A percentile compares a stretch with the other conserved stretches of the same genome.
Evolutionary conservation across 495 filamentous ascomycete genomes (phyloP).

Genomic region (Penicillium roqueforti): DNA sequence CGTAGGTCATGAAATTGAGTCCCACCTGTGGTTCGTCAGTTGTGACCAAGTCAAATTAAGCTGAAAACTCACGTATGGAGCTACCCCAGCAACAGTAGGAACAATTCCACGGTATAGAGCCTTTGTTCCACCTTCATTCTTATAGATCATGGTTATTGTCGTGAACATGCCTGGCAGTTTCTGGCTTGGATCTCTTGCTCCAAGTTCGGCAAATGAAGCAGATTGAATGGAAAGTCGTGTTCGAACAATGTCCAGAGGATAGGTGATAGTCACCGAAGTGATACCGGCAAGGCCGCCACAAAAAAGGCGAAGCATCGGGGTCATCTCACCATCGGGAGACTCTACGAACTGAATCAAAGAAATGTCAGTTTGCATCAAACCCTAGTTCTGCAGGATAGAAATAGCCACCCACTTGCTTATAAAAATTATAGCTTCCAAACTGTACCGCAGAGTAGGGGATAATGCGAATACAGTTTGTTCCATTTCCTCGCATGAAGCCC

Average conservation of each 20-base stretch:
- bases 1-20: conserved; percentile 97
- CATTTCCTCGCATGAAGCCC: conserved; percentile 95
- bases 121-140: conserved; percentile 75
- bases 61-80: conserved; percentile 71
- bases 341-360: conserved; percentile 62
- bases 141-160: conserved; percentile 80
- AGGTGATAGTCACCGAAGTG: conserved; percentile 79
- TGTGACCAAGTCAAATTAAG: conserved; percentile 19
- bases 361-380: background rate
- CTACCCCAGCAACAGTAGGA: conserved; percentile 91
- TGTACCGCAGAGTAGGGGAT: conserved; percentile 97
- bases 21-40: conserved; percentile 59
- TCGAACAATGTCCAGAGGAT: conserved; percentile 92
- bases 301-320: conserved; percentile 63
- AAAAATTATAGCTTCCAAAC: conserved; percentile 96
- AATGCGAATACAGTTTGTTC: conserved; percentile 96
- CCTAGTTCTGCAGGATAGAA: background rate
- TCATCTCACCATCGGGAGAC: conserved; percentile 62
- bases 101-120: conserved; percentile 90
- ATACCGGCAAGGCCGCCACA: conserved; percentile 90
- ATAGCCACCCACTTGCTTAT: conserved; percentile 69
- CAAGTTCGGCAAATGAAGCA: conserved; percentile 81
- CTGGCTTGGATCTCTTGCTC: conserved; percentile 33
- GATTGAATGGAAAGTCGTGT: conserved; percentile 95
- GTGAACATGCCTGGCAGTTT: conserved; percentile 91